These are phyloP conservation scores for Globisporangium nunn DNA, from an alignment of 352 stramenopile species.

Conservation along the genomic window DNA sequence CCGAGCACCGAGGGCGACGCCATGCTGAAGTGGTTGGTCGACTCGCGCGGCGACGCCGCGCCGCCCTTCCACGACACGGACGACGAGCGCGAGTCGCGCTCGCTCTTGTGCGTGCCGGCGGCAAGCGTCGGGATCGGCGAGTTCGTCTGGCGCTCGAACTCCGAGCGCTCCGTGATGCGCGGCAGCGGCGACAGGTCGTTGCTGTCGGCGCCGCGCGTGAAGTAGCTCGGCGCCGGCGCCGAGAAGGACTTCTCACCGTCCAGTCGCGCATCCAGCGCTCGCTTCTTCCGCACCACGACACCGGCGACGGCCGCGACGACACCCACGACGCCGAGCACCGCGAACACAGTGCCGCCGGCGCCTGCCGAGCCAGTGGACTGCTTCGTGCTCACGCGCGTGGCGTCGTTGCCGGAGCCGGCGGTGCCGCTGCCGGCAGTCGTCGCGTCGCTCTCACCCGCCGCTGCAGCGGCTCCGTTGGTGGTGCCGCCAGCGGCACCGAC, in stretches of 20 bases:
- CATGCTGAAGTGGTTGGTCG: slow-evolving; percentile 7
- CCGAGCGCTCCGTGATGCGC: slow-evolving; percentile 6
- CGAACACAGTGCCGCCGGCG: slow-evolving; percentile 34
- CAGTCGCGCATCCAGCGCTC: slow-evolving; percentile 28
- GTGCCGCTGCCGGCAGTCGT: background rate
- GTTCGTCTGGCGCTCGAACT: slow-evolving; percentile 11
- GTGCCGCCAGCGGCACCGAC: slow-evolving; percentile 14
- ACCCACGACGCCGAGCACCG: slow-evolving; percentile 41
- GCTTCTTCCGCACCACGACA: slow-evolving; percentile 48
- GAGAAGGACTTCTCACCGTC: slow-evolving; percentile 35
- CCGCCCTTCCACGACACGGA: slow-evolving; percentile 23
- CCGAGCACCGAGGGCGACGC: slow-evolving; percentile 39
- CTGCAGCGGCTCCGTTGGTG: slow-evolving; percentile 1
- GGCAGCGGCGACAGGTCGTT: slow-evolving; percentile 24
- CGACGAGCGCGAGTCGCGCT: slow-evolving; percentile 36
- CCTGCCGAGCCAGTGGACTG: slow-evolving; percentile 27
- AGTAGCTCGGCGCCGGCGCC: slow-evolving; percentile 32
- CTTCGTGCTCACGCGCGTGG: slow-evolving; percentile 9
- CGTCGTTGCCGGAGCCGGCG: background rate
- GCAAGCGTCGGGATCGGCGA: slow-evolving; percentile 43
- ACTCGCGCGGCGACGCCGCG: slow-evolving; percentile 6
- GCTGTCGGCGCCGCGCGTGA: slow-evolving; percentile 22
- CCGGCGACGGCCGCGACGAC: slow-evolving; percentile 33
- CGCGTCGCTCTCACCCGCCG: background rate
- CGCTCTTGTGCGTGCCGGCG: slow-evolving; percentile 12